Conservation (phyloP, 352 stramenopile species). For the Phytophthora melonis region DNA sequence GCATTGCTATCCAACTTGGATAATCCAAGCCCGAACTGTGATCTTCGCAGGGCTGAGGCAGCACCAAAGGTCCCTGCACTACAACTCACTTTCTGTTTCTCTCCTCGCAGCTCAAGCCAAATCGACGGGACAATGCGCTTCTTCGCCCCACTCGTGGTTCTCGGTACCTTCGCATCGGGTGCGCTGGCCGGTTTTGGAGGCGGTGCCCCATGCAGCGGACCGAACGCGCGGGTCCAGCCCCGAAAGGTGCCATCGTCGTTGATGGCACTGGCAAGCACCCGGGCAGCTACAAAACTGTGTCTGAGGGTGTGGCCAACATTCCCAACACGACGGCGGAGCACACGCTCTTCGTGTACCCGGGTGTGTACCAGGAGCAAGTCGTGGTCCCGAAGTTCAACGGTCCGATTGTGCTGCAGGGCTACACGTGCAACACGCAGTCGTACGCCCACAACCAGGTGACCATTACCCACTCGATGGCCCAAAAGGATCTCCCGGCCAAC, state of each 20-base stretch:
- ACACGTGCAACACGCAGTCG: constrained; percentile 25
- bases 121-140: constrained; percentile 14
- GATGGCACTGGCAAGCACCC: constrained; percentile 15
- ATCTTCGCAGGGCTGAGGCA: neutral
- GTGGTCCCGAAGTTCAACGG: constrained; percentile 18
- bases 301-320: constrained; percentile 14
- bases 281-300: constrained; percentile 20
- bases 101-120: constrained; percentile 1
- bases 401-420: constrained; percentile 20
- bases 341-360: constrained; percentile 24
- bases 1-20: neutral
- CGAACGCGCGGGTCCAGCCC: constrained; percentile 9
- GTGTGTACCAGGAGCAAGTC: constrained; percentile 28
- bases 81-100: constrained; percentile 21
- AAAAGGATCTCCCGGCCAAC: constrained; percentile 17
- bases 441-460: constrained; percentile 28
- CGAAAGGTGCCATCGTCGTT: constrained; percentile 18
- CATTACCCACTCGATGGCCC: constrained; percentile 20
- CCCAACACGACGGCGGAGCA: constrained; percentile 29
- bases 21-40: neutral
- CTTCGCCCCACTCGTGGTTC: constrained; percentile 4
- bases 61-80: neutral
- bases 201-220: constrained; percentile 10
- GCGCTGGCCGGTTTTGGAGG: neutral
- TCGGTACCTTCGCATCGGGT: constrained; percentile 7